phyloP scores from a whole-genome alignment of 345 rosid species.

The Eutrema japonicum region DNA sequence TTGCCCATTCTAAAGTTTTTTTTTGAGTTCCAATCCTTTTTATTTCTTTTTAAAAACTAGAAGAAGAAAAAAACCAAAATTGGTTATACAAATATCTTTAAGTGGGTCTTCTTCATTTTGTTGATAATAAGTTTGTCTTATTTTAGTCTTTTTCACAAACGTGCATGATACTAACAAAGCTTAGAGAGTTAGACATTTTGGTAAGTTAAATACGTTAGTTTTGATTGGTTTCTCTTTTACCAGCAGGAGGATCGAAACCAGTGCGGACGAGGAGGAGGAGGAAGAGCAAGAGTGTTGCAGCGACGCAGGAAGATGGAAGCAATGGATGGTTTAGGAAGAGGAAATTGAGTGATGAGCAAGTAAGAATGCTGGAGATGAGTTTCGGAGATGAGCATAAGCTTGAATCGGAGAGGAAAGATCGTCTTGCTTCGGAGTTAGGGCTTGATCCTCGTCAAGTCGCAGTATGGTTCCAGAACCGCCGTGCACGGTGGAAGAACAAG shows the following conservation, averaged over 20 bases:
- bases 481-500: constrained; percentile 92
- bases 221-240: constrained; percentile 27
- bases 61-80: neutral
- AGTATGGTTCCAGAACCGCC: constrained; percentile 96
- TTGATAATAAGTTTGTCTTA: constrained; percentile 15
- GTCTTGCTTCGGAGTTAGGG: constrained; percentile 74
- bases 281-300: constrained; percentile 52
- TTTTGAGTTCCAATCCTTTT: neutral
- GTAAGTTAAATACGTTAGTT: neutral
- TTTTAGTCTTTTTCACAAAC: constrained; percentile 19
- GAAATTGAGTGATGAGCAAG: constrained; percentile 70
- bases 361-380: constrained; percentile 59
- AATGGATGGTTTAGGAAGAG: constrained; percentile 60
- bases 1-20: constrained; percentile 13
- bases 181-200: neutral
- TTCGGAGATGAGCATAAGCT: constrained; percentile 81
- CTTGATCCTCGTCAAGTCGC: constrained; percentile 96
- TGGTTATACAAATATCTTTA: constrained; percentile 29
- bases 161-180: neutral
- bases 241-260: constrained; percentile 51
- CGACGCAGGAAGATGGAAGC: constrained; percentile 13
- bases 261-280: constrained; percentile 53
- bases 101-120: constrained; percentile 32
- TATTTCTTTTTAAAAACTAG: neutral
- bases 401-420: constrained; percentile 78